A percentile compares a stretch with the other conserved stretches of the same genome.
Evolutionary conservation across 2,329 filamentous ascomycete genomes (phyloP).

Genomic region (Monosporascus sp.): DNA sequence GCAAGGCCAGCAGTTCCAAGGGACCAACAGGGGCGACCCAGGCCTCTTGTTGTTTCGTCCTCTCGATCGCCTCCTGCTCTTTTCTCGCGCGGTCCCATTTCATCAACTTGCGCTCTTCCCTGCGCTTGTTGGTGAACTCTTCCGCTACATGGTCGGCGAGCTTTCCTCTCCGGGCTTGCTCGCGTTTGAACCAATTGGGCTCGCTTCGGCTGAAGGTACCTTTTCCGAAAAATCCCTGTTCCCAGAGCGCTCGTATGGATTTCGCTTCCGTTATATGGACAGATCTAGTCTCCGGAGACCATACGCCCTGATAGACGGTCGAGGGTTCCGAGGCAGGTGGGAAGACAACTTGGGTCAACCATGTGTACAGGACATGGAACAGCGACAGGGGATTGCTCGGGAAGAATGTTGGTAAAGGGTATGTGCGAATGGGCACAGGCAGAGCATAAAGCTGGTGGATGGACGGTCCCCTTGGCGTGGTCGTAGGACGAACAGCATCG

Average conservation of each 20-base stretch:
- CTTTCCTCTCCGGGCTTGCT: conserved; percentile 66
- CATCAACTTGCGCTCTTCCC: conserved; percentile 74
- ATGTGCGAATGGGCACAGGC: conserved; percentile 73
- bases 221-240: conserved; percentile 96
- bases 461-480: conserved; percentile 32
- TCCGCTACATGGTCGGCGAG: conserved; percentile 69
- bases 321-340: conserved; percentile 60
- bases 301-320: conserved; percentile 65
- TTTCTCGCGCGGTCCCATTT: conserved; percentile 90
- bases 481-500: conserved; percentile 1
- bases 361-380: conserved; percentile 71
- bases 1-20: conserved; percentile 44
- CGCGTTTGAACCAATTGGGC: conserved; percentile 83
- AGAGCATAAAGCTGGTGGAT: conserved; percentile 74
- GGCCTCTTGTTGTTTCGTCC: conserved; percentile 51
- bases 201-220: conserved; percentile 90
- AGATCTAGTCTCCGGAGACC: conserved; percentile 75
- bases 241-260: conserved; percentile 80
- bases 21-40: conserved; percentile 40
- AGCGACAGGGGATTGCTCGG: conserved; percentile 89
- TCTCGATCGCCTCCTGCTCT: conserved; percentile 78
- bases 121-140: conserved; percentile 68
- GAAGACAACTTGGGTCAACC: conserved; percentile 67
- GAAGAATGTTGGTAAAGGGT: conserved; percentile 82
- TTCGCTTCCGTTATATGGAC: conserved; percentile 75